Base-by-base conservation (phyloP, 2,329 filamentous ascomycete genomes). In the Diaporthe capsici region DNA sequence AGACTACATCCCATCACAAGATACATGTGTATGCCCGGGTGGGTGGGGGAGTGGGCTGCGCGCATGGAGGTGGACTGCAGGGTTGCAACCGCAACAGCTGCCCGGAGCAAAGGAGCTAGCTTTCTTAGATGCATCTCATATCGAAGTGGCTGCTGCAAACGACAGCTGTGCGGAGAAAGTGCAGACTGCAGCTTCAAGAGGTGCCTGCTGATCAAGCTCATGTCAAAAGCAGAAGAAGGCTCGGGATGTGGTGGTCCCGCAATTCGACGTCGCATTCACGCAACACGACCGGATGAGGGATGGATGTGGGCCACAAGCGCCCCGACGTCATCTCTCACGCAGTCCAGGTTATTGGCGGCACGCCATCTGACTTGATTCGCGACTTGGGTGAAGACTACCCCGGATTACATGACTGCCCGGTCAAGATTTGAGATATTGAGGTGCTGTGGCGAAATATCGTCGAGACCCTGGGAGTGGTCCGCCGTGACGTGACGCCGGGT, bases 201-300 rank as follows among this genome's bases (percentile, higher is more conserved):
- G 17, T 34, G 17, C 13, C 5, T 49, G 3, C 15, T 12, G 9
- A n/a, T 49, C 44, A 44, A 63, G n/a, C 61, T 34, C 61, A 49
- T 65, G 61, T 67, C 28, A 67, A 1, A 22, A 10, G 44, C 42
- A 49, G 42, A 31, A 28, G 28, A 28, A 51, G 42, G 20, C 12
- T 12, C 47, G 63, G 63, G 20, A 53, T 53, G 63, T 53, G 63
- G 63, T 53, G 63, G 63, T 68, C 63, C 63, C 63, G 47, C 65
- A 68, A 53, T 68, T 53, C 65, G n/a, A 53, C 47, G 65, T 68
- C 47, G 65, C 31, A 39, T 39, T 39, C 65, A 53, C 65, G 31
- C 65, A 68, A 68, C 65, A 53, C 22, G 34, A 22, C 20, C 63
- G 44, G 28, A 51, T 10, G 65, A 53, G 25, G 63, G 31, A 67